phyloP scores from a whole-genome alignment of 495 filamentous ascomycete species.

The Penicillium macrosclerotiorum region DNA sequence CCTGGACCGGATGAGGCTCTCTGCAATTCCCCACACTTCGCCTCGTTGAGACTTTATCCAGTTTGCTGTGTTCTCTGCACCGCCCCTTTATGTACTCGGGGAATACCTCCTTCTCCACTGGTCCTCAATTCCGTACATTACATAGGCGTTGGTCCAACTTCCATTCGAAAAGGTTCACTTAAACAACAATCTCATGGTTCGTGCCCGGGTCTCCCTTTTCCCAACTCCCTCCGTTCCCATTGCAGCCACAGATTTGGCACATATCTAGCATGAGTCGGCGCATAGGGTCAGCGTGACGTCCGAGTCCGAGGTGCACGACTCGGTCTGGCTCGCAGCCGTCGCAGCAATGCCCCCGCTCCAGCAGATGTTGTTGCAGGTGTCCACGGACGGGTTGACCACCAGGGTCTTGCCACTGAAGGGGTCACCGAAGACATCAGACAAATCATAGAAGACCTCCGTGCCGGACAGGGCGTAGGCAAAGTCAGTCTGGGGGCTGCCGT shows the following conservation, averaged over 20 bases:
- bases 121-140: no score
- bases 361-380: constrained; percentile 44
- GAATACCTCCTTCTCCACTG: no score
- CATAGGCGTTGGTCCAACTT: no score
- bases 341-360: constrained; percentile 51
- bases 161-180: no score
- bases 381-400: constrained; percentile 35
- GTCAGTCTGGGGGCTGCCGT: constrained; percentile 50
- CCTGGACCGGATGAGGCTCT: neutral
- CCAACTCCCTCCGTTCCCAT: no score
- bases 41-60: no score
- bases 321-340: constrained; percentile 48
- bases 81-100: no score
- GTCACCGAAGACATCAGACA: constrained; percentile 55
- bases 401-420: constrained; percentile 50
- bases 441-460: constrained; percentile 52
- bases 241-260: no score
- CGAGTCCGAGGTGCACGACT: constrained; percentile 37
- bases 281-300: constrained; percentile 36
- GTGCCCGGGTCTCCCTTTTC: no score
- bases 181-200: no score
- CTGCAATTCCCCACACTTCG: no score
- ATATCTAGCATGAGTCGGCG: constrained; percentile 24
- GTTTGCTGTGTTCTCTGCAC: no score
- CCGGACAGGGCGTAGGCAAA: constrained; percentile 55